phyloP scores from a whole-genome alignment of 2,329 filamentous ascomycete genomes.

The Neofusicoccum parvum region DNA sequence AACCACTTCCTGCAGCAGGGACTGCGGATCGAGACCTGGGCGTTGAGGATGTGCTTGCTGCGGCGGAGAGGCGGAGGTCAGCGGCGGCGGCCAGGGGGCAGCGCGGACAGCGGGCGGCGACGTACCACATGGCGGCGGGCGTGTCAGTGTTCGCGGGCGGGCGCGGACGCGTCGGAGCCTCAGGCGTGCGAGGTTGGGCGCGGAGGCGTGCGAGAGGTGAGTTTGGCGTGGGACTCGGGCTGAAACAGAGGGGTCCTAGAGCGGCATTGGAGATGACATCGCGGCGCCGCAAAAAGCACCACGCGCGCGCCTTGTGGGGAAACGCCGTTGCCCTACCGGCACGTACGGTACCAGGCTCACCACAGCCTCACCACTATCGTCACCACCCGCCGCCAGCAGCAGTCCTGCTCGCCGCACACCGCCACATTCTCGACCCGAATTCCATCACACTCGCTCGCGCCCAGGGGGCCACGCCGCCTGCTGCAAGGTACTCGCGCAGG shows the following conservation, averaged over 20 bases:
- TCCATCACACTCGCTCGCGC: conserved; percentile 17
- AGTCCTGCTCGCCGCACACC: conserved; percentile 17
- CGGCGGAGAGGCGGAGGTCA: conserved; percentile 4
- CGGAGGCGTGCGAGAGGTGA: background rate
- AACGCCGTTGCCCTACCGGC: conserved; percentile 6
- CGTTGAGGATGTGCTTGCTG: conserved; percentile 98
- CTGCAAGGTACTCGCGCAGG: conserved; percentile 19
- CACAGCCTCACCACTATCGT: background rate
- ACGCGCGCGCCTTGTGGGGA: conserved; percentile 14
- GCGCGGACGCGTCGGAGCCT: background rate
- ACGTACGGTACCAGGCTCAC: background rate
- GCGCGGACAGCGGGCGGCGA: background rate
- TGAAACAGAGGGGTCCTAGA: conserved; percentile 2
- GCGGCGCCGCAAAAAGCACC: conserved; percentile 12
- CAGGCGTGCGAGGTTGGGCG: conserved; percentile 2
- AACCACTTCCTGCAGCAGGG: conserved; percentile 99
- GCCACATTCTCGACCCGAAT: conserved; percentile 16
- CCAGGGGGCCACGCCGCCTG: conserved; percentile 13
- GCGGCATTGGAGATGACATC: conserved; percentile 13
- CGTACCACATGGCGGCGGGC: conserved; percentile 33
- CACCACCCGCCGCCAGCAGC: background rate
- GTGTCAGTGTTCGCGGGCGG: background rate
- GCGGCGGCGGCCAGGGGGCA: conserved; percentile 7
- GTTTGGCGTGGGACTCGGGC: conserved; percentile 2
- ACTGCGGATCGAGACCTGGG: conserved; percentile 92